phyloP scores from a whole-genome alignment of 139 green algal species.

The Closterium sp. region DNA sequence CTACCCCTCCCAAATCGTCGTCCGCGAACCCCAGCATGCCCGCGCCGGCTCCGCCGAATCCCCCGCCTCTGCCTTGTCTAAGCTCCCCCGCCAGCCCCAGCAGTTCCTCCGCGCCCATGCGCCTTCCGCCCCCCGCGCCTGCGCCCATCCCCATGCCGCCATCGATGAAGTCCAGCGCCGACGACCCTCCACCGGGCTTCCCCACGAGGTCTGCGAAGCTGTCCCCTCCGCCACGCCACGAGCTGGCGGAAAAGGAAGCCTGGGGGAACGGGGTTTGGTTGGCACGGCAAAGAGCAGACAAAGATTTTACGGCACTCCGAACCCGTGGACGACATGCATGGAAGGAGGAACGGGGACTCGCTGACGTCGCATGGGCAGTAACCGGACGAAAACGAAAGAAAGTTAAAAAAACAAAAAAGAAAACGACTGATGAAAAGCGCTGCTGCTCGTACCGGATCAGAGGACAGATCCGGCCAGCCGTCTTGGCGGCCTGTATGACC shows the following conservation, averaged over 20 bases:
- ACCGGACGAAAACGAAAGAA: background rate
- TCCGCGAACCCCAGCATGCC: background rate
- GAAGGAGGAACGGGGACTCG: background rate
- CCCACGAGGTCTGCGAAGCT: background rate
- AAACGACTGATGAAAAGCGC: no score
- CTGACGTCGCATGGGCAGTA: background rate
- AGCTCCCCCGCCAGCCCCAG: background rate
- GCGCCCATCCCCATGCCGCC: background rate
- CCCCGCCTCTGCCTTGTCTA: background rate
- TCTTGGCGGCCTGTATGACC: background rate
- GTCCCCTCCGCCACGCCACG: background rate
- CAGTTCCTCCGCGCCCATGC: background rate
- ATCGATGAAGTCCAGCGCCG: background rate
- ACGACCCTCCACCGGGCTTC: background rate
- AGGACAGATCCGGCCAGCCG: background rate
- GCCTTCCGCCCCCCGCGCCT: background rate
- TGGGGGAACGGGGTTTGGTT: background rate
- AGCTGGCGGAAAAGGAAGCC: background rate
- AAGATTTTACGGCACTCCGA: background rate
- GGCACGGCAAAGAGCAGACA: background rate
- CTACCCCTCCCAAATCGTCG: background rate
- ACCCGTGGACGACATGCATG: background rate
- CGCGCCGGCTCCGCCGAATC: background rate
- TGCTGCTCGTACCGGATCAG: background rate
- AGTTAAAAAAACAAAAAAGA: background rate